These are phyloP conservation scores for Phlegmacium glaucopus DNA, from an alignment of 768 basidiomycete genomes.

Conservation along the genomic window DNA sequence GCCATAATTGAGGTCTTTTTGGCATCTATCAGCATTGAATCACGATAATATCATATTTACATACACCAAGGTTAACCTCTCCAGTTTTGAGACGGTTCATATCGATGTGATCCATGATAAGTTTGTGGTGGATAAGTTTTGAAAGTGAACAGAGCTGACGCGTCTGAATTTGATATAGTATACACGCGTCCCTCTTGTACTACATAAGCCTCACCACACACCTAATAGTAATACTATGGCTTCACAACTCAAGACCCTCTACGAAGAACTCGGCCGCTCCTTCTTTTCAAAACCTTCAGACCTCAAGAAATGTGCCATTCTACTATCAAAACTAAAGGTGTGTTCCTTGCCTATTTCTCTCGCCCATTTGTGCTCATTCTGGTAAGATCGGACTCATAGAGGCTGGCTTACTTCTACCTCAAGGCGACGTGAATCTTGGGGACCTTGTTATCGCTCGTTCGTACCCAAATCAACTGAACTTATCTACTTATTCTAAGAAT, in stretches of 20 bases:
- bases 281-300: slow-evolving; percentile 67
- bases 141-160: slow-evolving; percentile 44
- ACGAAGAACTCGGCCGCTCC: slow-evolving; percentile 62
- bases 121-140: slow-evolving; percentile 18
- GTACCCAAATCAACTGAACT: slow-evolving; percentile 21
- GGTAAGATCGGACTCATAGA: slow-evolving; percentile 73
- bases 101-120: slow-evolving; percentile 66
- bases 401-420: slow-evolving; percentile 74
- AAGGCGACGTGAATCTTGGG: slow-evolving; percentile 53
- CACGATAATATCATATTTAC: slow-evolving; percentile 25
- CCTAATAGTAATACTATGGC: slow-evolving; percentile 43
- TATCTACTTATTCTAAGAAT: not conserved
- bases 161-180: slow-evolving; percentile 34
- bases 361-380: not conserved
- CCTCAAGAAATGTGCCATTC: slow-evolving; percentile 57
- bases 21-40: slow-evolving; percentile 1
- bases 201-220: slow-evolving; percentile 3
- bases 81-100: slow-evolving; percentile 87
- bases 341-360: not conserved
- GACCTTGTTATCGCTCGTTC: slow-evolving; percentile 75
- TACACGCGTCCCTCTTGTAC: slow-evolving; percentile 34
- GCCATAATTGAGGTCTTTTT: slow-evolving; percentile 97
- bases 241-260: slow-evolving; percentile 52
- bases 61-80: slow-evolving; percentile 95
- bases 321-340: slow-evolving; percentile 79